Evolutionary conservation across 2,329 filamentous ascomycete species (phyloP).

Genomic region (Xenoacremonium recifei): DNA sequence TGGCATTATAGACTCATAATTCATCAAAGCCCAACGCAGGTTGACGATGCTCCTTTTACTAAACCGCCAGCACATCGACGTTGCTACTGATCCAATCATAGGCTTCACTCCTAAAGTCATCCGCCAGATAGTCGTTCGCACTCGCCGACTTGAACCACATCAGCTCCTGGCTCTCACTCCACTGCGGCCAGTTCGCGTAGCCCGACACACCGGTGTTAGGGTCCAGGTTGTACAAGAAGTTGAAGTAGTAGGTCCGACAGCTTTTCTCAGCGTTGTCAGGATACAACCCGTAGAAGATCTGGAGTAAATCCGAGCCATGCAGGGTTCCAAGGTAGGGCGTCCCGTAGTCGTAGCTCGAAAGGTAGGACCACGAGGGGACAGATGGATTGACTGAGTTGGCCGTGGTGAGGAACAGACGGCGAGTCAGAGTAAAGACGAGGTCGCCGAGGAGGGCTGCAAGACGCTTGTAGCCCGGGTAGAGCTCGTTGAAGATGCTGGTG

Average conservation of each 20-base stretch:
- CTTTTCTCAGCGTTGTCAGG: slow-evolving; percentile 60
- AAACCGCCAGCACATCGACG: slow-evolving; percentile 23
- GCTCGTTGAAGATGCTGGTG: slow-evolving; percentile 65
- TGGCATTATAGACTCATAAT: too few species aligned
- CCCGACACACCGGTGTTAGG: slow-evolving; percentile 57
- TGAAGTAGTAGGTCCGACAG: slow-evolving; percentile 69
- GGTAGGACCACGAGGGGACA: slow-evolving; percentile 74
- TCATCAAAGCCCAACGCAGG: too few species aligned
- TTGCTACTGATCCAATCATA: slow-evolving; percentile 27
- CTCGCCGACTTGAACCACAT: slow-evolving; percentile 42
- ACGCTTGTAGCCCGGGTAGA: slow-evolving; percentile 76
- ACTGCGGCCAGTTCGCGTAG: slow-evolving; percentile 41
- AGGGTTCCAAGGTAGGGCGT: slow-evolving; percentile 74
- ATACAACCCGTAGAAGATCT: slow-evolving; percentile 65
- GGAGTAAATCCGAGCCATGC: slow-evolving; percentile 68
- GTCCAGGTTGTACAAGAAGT: slow-evolving; percentile 68
- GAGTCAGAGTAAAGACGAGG: slow-evolving; percentile 69
- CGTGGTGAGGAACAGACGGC: slow-evolving; percentile 59
- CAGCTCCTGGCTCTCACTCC: slow-evolving; percentile 45
- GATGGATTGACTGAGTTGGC: slow-evolving; percentile 46
- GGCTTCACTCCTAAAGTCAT: slow-evolving; percentile 37
- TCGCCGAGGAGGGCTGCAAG: slow-evolving; percentile 75
- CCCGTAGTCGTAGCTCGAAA: slow-evolving; percentile 69
- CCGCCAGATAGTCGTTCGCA: slow-evolving; percentile 30
- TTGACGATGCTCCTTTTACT: not conserved